Evolutionary conservation across 2,329 filamentous ascomycete genomes (phyloP).

Genomic region (Fusarium nanum): DNA sequence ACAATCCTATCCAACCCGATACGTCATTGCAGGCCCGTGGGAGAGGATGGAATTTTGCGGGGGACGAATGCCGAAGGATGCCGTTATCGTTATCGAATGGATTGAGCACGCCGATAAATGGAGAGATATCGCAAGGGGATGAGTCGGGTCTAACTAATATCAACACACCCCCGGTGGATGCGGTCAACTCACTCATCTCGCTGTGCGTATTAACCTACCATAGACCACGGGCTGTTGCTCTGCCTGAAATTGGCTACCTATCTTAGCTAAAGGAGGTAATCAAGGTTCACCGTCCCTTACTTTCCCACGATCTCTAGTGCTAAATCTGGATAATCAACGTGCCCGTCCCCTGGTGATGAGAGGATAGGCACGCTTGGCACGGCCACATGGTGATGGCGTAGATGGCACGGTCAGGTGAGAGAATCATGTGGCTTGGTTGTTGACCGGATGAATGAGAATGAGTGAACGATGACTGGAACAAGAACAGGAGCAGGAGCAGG

Average conservation of each 20-base stretch:
- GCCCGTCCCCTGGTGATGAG: constrained; percentile 32
- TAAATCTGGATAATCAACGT: constrained; percentile 34
- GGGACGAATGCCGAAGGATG: constrained; percentile 27
- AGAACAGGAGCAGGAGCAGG: background rate
- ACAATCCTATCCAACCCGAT: constrained; percentile 21
- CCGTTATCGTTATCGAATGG: constrained; percentile 37
- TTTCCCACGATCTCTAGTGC: constrained; percentile 29
- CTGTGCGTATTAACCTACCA: background rate
- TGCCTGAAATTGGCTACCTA: constrained; percentile 2
- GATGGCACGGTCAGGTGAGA: constrained; percentile 45
- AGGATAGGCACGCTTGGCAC: constrained; percentile 33
- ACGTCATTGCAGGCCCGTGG: constrained; percentile 36
- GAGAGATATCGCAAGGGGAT: constrained; percentile 26
- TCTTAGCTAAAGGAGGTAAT: background rate
- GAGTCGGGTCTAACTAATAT: background rate
- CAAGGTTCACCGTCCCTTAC: constrained; percentile 38
- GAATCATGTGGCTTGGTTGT: constrained; percentile 46
- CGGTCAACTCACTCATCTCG: background rate
- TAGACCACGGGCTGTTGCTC: background rate
- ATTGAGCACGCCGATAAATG: constrained; percentile 39
- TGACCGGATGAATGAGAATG: constrained; percentile 30
- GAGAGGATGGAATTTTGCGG: constrained; percentile 20
- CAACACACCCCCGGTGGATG: constrained; percentile 19
- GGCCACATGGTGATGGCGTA: constrained; percentile 41
- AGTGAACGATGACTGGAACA: constrained; percentile 10